Conservation (phyloP, 2,329 filamentous ascomycete species). For the Pseudopithomyces chartarum region DNA sequence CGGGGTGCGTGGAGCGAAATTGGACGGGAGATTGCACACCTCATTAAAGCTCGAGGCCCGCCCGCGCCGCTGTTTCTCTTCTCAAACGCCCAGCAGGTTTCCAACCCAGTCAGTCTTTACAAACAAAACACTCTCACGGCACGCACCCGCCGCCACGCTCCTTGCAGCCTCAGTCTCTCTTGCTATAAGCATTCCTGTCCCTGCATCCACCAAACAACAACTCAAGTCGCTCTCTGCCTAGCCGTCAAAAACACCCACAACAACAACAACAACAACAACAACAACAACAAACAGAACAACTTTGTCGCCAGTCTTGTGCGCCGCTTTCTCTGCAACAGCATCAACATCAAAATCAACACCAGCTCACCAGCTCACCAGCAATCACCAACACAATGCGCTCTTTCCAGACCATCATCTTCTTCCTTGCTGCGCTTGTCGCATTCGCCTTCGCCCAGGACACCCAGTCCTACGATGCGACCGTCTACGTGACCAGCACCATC, state of each 20-base stretch:
- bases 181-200: background rate
- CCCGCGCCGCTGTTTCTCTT: constrained; percentile 25
- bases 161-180: constrained; percentile 12
- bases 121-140: constrained; percentile 7
- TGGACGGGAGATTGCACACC: constrained; percentile 30
- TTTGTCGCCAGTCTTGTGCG: constrained; percentile 4
- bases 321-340: background rate
- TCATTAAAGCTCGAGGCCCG: constrained; percentile 25
- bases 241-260: background rate
- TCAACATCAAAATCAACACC: background rate
- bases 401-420: constrained; percentile 39
- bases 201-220: background rate
- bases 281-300: no score
- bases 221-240: constrained; percentile 2
- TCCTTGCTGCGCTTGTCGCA: constrained; percentile 41
- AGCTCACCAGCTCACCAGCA: constrained; percentile 1
- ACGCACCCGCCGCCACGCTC: constrained; percentile 17
- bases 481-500: constrained; percentile 45
- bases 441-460: constrained; percentile 33
- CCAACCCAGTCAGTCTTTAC: constrained; percentile 25
- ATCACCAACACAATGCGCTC: constrained; percentile 38
- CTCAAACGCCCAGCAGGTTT: constrained; percentile 27
- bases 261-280: constrained; percentile 12
- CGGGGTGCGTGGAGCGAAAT: constrained; percentile 22
- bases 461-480: constrained; percentile 38